phyloP scores from a whole-genome alignment of 352 stramenopile species.

The Phytophthora sp. region DNA sequence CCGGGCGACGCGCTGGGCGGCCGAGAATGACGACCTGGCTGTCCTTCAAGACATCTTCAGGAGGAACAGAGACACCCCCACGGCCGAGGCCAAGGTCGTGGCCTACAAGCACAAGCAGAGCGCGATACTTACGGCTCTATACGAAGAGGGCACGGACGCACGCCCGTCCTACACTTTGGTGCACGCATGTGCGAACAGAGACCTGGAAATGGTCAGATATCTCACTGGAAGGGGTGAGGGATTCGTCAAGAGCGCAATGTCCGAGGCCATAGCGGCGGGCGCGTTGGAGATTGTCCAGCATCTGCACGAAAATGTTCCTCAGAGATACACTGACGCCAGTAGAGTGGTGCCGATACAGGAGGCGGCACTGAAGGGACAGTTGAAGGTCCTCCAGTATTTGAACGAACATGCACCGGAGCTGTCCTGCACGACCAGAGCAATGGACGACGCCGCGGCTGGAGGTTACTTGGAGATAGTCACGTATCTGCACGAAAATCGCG shows the following conservation, averaged over 20 bases:
- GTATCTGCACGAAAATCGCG: constrained; percentile 36
- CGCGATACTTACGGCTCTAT: constrained; percentile 62
- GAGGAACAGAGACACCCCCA: constrained; percentile 38
- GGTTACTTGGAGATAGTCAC: constrained; percentile 36
- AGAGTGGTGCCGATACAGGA: constrained; percentile 51
- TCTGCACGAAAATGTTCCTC: constrained; percentile 46
- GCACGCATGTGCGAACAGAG: constrained; percentile 39
- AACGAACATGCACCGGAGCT: constrained; percentile 33
- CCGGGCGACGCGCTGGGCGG: constrained; percentile 43
- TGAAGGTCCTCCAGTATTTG: constrained; percentile 46
- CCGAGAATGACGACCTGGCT: constrained; percentile 42
- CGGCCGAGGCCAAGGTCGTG: constrained; percentile 51
- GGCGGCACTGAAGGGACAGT: constrained; percentile 37
- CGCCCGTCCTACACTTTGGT: constrained; percentile 54
- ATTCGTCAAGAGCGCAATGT: constrained; percentile 66
- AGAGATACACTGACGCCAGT: constrained; percentile 53
- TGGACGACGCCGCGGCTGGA: constrained; percentile 39
- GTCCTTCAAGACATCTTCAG: constrained; percentile 41
- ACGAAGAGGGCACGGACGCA: constrained; percentile 51
- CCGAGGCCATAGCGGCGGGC: constrained; percentile 46
- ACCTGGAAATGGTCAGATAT: constrained; percentile 63
- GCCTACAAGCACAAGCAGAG: constrained; percentile 47
- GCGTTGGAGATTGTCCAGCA: constrained; percentile 59
- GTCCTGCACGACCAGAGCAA: constrained; percentile 32
- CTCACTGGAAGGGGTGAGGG: constrained; percentile 47